These are phyloP conservation scores for Primulina tabacum DNA, from an alignment of 257 asterid genomes.

Conservation along the genomic window DNA sequence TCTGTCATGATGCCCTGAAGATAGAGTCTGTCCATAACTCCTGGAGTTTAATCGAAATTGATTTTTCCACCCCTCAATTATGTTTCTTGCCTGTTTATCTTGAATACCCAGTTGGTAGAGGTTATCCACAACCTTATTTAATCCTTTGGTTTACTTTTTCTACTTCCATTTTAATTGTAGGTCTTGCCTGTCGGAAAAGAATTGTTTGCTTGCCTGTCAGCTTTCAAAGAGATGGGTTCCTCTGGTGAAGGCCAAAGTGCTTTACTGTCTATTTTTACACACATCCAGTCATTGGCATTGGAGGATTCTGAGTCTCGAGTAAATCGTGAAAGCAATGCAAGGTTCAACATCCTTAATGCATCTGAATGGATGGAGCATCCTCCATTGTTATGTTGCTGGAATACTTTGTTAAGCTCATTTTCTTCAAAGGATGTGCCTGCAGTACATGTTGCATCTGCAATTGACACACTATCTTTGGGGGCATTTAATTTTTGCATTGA, in stretches of 20 bases:
- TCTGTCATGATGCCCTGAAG: background rate
- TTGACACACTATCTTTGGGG: constrained; percentile 57
- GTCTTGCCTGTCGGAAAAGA: constrained; percentile 79
- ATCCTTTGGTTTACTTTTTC: constrained; percentile 3
- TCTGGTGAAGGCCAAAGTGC: constrained; percentile 59
- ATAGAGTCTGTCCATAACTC: background rate
- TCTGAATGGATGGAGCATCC: constrained; percentile 65
- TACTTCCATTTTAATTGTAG: constrained; percentile 35
- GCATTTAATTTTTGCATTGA: constrained; percentile 66
- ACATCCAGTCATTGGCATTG: constrained; percentile 34
- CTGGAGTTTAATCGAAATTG: background rate
- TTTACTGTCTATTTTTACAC: constrained; percentile 46
- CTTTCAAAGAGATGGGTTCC: constrained; percentile 67
- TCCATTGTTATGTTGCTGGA: constrained; percentile 85
- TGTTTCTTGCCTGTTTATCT: constrained; percentile 18
- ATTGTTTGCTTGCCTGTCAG: constrained; percentile 56
- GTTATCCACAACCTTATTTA: background rate
- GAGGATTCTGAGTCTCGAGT: constrained; percentile 49
- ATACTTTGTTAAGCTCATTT: constrained; percentile 42
- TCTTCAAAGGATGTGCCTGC: constrained; percentile 53
- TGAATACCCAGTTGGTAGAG: constrained; percentile 18
- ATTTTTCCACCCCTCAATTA: constrained; percentile 8
- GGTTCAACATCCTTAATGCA: constrained; percentile 30
- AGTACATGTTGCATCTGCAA: constrained; percentile 47
- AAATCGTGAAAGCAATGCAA: constrained; percentile 38